A percentile compares a stretch with the other conserved stretches of the same genome.
Evolutionary conservation across 768 basidiomycete genomes (phyloP).

Genomic region (Suillus clintonianus): DNA sequence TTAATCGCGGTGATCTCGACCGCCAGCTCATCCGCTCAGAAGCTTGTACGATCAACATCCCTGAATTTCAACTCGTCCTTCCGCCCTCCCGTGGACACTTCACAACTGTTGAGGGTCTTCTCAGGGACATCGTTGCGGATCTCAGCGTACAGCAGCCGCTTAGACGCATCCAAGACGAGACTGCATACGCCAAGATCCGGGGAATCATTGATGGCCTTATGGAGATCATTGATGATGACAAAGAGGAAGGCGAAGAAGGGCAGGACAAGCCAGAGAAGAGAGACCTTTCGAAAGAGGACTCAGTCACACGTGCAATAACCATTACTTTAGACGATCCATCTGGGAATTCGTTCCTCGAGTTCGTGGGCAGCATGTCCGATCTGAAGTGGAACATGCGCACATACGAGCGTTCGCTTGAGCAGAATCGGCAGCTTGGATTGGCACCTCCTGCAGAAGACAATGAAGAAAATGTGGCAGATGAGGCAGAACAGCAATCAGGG

Average conservation of each 20-base stretch:
- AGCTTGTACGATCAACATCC: slow-evolving; percentile 77
- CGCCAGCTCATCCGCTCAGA: slow-evolving; percentile 92
- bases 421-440: slow-evolving; percentile 81
- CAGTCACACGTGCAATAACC: slow-evolving; percentile 73
- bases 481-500: slow-evolving; percentile 32
- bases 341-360: slow-evolving; percentile 95
- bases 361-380: slow-evolving; percentile 81
- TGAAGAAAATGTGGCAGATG: slow-evolving; percentile 9
- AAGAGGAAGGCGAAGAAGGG: slow-evolving; percentile 38
- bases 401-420: slow-evolving; percentile 76
- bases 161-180: slow-evolving; percentile 75
- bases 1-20: slow-evolving; percentile 76
- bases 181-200: slow-evolving; percentile 73
- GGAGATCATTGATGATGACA: slow-evolving; percentile 63
- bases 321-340: slow-evolving; percentile 89
- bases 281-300: slow-evolving; percentile 37
- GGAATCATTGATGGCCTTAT: slow-evolving; percentile 64
- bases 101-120: slow-evolving; percentile 93
- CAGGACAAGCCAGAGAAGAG: slow-evolving; percentile 36
- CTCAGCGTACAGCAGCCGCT: slow-evolving; percentile 81
- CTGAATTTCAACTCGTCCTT: slow-evolving; percentile 88
- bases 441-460: slow-evolving; percentile 48
- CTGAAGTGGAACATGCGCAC: slow-evolving; percentile 90
- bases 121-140: slow-evolving; percentile 81
- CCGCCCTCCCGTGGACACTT: slow-evolving; percentile 91